These are phyloP conservation scores for Boletus eberwhitei DNA, from an alignment of 768 basidiomycete genomes.

Conservation along the genomic window DNA sequence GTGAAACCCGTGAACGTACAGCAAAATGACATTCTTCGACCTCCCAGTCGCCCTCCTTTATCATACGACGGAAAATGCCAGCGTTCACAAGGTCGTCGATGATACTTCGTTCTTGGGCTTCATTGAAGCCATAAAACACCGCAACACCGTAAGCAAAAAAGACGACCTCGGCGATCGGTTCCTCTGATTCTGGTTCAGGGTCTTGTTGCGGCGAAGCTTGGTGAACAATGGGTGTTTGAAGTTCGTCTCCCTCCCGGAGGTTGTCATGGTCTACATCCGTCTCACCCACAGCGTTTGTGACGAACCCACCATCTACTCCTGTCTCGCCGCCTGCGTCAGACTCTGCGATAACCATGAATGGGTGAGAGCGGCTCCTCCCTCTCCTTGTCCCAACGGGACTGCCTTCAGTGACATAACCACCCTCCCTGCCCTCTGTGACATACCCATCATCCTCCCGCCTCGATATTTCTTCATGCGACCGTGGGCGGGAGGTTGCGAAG, in stretches of 20 bases:
- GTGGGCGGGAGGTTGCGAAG: slow-evolving; percentile 41
- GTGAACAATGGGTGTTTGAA: slow-evolving; percentile 2
- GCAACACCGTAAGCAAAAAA: slow-evolving; percentile 88
- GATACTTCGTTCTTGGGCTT: slow-evolving; percentile 75
- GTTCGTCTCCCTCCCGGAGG: neutral
- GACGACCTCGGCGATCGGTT: slow-evolving; percentile 66
- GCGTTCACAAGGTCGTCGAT: slow-evolving; percentile 80
- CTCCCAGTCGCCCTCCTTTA: slow-evolving; percentile 78
- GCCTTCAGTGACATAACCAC: slow-evolving; percentile 57
- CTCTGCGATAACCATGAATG: neutral
- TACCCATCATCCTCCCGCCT: slow-evolving; percentile 21
- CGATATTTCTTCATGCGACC: slow-evolving; percentile 16
- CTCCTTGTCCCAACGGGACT: slow-evolving; percentile 13
- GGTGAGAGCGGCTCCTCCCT: neutral
- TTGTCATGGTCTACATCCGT: slow-evolving; percentile 14
- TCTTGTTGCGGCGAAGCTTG: neutral
- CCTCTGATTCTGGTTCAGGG: slow-evolving; percentile 19
- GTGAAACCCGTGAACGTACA: slow-evolving; percentile 36
- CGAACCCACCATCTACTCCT: slow-evolving; percentile 11
- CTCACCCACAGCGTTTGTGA: slow-evolving; percentile 12
- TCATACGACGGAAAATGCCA: slow-evolving; percentile 58
- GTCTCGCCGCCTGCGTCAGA: slow-evolving; percentile 6
- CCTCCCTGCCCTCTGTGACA: slow-evolving; percentile 35
- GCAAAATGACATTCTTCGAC: slow-evolving; percentile 90
- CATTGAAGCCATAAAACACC: slow-evolving; percentile 87